Conservation (phyloP, 1,284 basidiomycete genomes). For the Phylloboletellus chloephorus region DNA sequence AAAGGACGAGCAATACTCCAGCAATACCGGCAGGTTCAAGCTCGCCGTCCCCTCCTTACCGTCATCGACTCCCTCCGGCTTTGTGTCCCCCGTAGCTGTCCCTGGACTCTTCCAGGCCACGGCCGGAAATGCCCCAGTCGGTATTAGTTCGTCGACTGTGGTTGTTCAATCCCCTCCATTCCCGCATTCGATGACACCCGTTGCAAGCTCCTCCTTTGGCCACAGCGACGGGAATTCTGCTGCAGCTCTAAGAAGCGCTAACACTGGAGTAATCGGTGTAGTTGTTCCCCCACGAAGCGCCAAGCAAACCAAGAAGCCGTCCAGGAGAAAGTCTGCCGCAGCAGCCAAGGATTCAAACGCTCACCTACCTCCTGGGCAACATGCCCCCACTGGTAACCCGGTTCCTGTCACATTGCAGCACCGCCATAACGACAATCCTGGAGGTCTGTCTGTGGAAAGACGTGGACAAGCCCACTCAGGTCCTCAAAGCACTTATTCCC, state of each 20-base stretch:
- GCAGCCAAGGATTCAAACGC: neutral
- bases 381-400: conserved; percentile 1
- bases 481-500: conserved; percentile 1
- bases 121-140: conserved; percentile 6
- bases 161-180: neutral
- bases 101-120: conserved; percentile 27
- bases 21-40: conserved; percentile 26
- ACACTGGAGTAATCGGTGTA: neutral
- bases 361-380: conserved; percentile 11
- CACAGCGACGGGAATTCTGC: conserved; percentile 5
- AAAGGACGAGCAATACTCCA: conserved; percentile 22
- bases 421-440: conserved; percentile 32
- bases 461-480: neutral
- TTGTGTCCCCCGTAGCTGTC: conserved; percentile 32
- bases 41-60: conserved; percentile 22
- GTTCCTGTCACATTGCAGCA: conserved; percentile 25
- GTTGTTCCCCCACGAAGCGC: neutral
- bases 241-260: conserved; percentile 1
- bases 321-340: conserved; percentile 10
- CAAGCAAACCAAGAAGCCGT: conserved; percentile 14
- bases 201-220: neutral
- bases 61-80: conserved; percentile 22
- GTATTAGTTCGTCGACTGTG: conserved; percentile 5
- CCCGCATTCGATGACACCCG: conserved; percentile 8
- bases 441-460: conserved; percentile 1